These are phyloP conservation scores for Metrosideros polymorpha DNA, from an alignment of 441 rosid species.

Conservation along the genomic window DNA sequence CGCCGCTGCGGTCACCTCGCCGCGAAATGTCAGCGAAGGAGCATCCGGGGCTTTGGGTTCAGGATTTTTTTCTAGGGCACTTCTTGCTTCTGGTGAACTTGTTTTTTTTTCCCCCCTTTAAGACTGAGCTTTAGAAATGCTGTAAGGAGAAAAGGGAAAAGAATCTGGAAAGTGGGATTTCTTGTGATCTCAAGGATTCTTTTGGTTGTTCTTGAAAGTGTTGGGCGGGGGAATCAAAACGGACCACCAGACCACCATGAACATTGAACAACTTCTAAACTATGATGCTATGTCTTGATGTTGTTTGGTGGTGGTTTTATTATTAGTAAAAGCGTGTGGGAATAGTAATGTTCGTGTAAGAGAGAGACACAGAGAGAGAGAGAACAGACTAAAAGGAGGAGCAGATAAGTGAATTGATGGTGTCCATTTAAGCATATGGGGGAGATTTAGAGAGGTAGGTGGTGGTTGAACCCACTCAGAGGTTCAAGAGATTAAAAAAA, in stretches of 20 bases:
- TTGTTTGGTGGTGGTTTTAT: not conserved
- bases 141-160: not conserved
- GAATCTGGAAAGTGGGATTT: not conserved
- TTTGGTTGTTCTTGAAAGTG: not conserved
- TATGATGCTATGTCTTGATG: not conserved
- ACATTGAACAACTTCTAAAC: not conserved
- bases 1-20: not conserved
- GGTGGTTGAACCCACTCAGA: not conserved
- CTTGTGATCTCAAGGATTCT: not conserved
- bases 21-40: not conserved
- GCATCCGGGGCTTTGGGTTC: not conserved
- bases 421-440: not conserved
- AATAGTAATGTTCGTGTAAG: not conserved
- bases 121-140: not conserved
- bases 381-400: not conserved
- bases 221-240: not conserved
- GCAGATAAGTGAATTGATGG: not conserved
- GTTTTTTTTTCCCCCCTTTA: not conserved
- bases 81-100: not conserved
- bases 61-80: not conserved
- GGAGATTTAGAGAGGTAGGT: not conserved
- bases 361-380: not conserved
- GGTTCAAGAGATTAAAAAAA: not conserved
- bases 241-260: not conserved
- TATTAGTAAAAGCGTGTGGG: not conserved